Percentiles rank a stretch among this genome's conserved stretches.
Conservation (phyloP, 2,329 filamentous ascomycete species). For the Trichoderma simmonsii region DNA sequence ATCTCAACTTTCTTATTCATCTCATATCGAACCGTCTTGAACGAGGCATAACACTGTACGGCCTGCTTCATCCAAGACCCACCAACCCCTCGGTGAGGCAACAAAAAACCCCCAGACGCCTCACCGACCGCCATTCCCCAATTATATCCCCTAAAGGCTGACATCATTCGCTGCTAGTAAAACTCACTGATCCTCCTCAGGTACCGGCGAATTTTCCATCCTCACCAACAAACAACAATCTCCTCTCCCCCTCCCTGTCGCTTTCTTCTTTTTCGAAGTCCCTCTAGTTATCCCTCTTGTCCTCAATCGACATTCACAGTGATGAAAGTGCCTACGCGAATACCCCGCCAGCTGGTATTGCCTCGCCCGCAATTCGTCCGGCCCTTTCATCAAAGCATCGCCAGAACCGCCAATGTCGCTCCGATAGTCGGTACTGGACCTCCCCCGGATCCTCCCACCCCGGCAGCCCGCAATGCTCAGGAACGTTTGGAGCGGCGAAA, state of each 20-base stretch:
- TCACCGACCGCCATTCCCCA: conserved; percentile 4
- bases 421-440: conserved; percentile 57
- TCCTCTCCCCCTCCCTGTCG: neutral
- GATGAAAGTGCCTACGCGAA: conserved; percentile 43
- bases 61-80: neutral
- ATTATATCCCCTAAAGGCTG: conserved; percentile 12
- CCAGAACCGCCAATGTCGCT: conserved; percentile 45
- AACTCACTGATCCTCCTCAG: neutral
- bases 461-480: conserved; percentile 40
- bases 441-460: conserved; percentile 54
- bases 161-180: conserved; percentile 20
- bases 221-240: conserved; percentile 11
- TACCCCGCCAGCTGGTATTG: conserved; percentile 37
- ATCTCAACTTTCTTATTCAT: neutral
- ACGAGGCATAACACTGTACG: neutral
- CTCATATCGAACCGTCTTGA: neutral
- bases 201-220: conserved; percentile 19
- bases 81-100: neutral
- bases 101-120: neutral
- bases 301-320: conserved; percentile 18
- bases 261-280: neutral
- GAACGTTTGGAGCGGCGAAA: conserved; percentile 49
- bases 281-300: neutral
- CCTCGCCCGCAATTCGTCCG: conserved; percentile 26
- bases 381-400: conserved; percentile 33